These are phyloP conservation scores for Suillus brevipes DNA, from an alignment of 768 basidiomycete species.

Conservation along the genomic window DNA sequence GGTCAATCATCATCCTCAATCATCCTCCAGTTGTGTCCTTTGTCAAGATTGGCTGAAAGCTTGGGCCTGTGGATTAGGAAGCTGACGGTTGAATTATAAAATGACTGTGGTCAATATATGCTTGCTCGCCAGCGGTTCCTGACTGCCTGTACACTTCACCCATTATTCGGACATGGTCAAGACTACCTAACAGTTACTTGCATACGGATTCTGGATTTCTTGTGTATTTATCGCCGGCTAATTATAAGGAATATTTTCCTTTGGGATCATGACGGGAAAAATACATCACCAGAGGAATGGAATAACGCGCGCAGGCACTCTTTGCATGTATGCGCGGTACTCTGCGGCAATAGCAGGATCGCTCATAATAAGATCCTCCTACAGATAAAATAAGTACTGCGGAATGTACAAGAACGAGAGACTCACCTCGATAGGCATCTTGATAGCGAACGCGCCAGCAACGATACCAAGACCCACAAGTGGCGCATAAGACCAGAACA, in stretches of 20 bases:
- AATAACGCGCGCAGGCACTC: constrained; percentile 23
- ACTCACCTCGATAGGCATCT: constrained; percentile 26
- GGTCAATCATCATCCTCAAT: not conserved
- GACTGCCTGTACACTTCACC: not conserved
- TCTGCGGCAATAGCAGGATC: constrained; percentile 24
- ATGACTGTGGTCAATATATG: not conserved
- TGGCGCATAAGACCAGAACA: constrained; percentile 37
- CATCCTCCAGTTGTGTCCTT: not conserved
- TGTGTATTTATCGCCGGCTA: not conserved
- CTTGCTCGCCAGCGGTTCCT: not conserved
- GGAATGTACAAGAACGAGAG: not conserved
- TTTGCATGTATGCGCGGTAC: constrained; percentile 14
- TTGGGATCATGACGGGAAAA: not conserved
- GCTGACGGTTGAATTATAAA: not conserved
- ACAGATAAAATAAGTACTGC: constrained; percentile 2
- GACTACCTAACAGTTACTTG: not conserved
- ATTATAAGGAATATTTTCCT: not conserved
- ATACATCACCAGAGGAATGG: constrained; percentile 31
- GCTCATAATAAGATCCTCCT: constrained; percentile 33
- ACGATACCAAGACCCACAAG: constrained; percentile 26
- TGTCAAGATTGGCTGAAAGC: constrained; percentile 1
- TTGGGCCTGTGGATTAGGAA: not conserved
- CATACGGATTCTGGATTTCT: not conserved
- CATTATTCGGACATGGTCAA: not conserved
- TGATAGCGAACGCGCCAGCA: constrained; percentile 28